These are phyloP conservation scores for Wickerhamomyces sp. DNA, from an alignment of 1,139 yeast genomes.

Conservation along the genomic window DNA sequence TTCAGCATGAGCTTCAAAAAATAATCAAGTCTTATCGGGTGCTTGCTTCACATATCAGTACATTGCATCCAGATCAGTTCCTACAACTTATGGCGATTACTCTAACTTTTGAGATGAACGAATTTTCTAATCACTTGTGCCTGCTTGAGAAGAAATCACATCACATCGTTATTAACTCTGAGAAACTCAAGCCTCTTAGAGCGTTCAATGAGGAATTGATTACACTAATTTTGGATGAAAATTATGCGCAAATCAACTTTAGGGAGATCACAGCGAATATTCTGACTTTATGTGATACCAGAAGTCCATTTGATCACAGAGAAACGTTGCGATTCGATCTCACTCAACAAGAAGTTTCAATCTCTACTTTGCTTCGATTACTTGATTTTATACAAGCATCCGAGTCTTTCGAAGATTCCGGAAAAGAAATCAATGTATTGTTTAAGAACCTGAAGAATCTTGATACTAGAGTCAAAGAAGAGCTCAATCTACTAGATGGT, in stretches of 20 bases:
- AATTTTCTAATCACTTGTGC: no score
- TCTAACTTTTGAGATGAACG: no score
- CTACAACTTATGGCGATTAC: no score
- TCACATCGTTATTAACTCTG: no score
- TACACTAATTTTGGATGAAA: neutral
- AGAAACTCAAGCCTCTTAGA: neutral
- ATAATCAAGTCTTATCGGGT: neutral
- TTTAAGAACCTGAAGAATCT: neutral
- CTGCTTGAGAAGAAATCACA: no score
- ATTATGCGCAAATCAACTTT: neutral
- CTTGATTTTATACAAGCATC: neutral
- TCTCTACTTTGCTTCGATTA: neutral
- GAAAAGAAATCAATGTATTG: neutral
- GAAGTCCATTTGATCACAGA: neutral
- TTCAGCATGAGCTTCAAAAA: neutral
- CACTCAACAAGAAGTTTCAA: neutral
- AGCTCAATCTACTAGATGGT: no score
- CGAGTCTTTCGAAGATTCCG: neutral
- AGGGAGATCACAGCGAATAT: no score
- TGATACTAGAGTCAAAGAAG: neutral
- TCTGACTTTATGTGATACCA: neutral
- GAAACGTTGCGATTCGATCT: neutral
- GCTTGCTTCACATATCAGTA: no score
- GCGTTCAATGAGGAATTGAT: neutral
- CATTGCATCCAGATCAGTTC: no score